Evolutionary conservation across 106 monocot genomes (phyloP).

Genomic region (Dioscorea zingiberensis): DNA sequence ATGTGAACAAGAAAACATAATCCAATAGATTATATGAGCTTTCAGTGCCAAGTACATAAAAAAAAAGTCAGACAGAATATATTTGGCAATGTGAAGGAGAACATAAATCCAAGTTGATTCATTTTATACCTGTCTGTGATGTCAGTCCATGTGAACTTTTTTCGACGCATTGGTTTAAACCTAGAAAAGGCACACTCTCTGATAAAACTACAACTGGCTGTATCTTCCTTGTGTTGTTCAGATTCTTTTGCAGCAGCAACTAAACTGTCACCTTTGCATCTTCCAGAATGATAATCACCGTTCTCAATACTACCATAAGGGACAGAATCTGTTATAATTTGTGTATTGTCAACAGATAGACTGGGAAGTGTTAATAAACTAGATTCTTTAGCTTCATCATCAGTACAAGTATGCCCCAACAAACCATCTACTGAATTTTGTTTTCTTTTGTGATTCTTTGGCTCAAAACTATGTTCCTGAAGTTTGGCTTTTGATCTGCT

Average conservation of each 20-base stretch:
- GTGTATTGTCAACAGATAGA: slow-evolving; percentile 11
- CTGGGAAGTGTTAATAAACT: slow-evolving; percentile 1
- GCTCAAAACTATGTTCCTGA: slow-evolving; percentile 2
- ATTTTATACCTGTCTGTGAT: slow-evolving; percentile 64
- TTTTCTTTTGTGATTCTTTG: slow-evolving; percentile 29
- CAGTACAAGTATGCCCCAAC: slow-evolving; percentile 4
- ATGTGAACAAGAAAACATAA: no score
- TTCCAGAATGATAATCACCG: slow-evolving; percentile 10
- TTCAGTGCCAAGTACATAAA: no score
- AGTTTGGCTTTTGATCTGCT: slow-evolving; percentile 11
- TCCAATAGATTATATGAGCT: no score
- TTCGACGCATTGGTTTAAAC: slow-evolving; percentile 26
- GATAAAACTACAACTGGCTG: slow-evolving; percentile 23
- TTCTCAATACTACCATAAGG: slow-evolving; percentile 2
- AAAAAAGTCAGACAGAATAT: no score
- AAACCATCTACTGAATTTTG: slow-evolving; percentile 15
- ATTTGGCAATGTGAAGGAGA: background rate
- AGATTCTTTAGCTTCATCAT: slow-evolving; percentile 8
- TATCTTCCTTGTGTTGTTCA: slow-evolving; percentile 22
- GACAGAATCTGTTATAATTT: background rate
- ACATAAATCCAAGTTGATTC: background rate
- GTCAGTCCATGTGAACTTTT: slow-evolving; percentile 65
- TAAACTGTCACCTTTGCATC: background rate
- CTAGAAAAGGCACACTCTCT: slow-evolving; percentile 27
- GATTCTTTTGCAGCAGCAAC: slow-evolving; percentile 5